Percentiles rank a stretch among this genome's conserved stretches.
Evolutionary conservation across 202 grass and related monocot genomes (phyloP).

Genomic region (Brachypodium distachyon): DNA sequence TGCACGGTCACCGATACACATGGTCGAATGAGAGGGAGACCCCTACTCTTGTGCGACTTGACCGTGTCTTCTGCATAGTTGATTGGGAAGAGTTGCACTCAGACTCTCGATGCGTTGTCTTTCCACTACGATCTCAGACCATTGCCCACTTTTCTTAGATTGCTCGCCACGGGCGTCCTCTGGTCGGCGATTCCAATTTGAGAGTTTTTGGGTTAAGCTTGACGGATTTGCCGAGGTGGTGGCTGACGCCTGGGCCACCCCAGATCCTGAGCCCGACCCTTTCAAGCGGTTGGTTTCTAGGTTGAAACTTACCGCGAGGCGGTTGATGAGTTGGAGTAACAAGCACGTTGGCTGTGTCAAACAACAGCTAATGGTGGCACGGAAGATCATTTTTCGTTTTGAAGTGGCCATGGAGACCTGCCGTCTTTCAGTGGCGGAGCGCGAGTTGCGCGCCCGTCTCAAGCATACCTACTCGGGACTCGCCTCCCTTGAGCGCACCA

Average conservation of each 20-base stretch:
- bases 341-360: background rate
- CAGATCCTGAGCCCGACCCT: background rate
- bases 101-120: background rate
- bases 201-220: background rate
- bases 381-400: background rate
- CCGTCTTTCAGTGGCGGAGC: background rate
- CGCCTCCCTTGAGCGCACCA: too few relatives aligned
- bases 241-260: background rate
- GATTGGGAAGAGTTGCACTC: background rate
- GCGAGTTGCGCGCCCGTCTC: background rate
- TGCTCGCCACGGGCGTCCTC: background rate
- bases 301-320: too few relatives aligned
- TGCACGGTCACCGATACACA: background rate
- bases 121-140: background rate
- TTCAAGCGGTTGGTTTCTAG: background rate
- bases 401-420: background rate
- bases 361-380: too few relatives aligned
- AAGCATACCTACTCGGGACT: background rate
- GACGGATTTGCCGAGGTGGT: background rate
- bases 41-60: background rate
- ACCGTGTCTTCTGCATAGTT: background rate
- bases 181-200: background rate
- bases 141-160: background rate
- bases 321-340: too few relatives aligned
- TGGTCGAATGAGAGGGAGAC: background rate